Evolutionary conservation across 345 rosid species (phyloP), one percentile per base, ranked within the genome.

Genomic region (Aurinia saxatilis): DNA sequence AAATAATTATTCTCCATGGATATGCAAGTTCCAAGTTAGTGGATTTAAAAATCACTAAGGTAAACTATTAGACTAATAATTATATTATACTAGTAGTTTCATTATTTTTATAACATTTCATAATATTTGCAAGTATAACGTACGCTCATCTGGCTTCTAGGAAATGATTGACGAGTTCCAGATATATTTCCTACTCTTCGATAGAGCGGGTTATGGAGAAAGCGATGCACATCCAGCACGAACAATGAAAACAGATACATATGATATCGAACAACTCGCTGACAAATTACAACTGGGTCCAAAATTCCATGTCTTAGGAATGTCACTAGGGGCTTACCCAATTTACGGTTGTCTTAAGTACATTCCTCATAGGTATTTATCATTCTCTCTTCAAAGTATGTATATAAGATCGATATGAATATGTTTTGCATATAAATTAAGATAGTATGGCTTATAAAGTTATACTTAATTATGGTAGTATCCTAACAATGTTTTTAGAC

Each of bases 121-220:
- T 8, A 34, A 3, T 34, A 34, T 34, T 8, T 34, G 37, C 4
- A 9, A 34, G 11, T 34, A 9, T 34, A 7, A 34, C 5, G n/a
- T n/a, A n/a, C n/a, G 37, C 11, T 8, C 12, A 11, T 33, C 4
- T 21, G 25, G 25, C 25, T 31, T 7, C 10, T 79, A 91, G 95
- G 96, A 88, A 33, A 65, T 82, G 60, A 62, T 82, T 41, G 88
- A 88, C 50, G 86, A 91, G 60, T 71, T 73, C 21, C 33, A 70
- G 60, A 77, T 91, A 71, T 88, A 84, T 60, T 57, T 91, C 48
- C 77, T 91, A 25, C 63, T 45, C 63, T 91, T 77, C 53, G 96
- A 91, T 73, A 78, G 98, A 80, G 85, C 96, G 29, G 98, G 98
- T 36, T 88, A 88, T 63, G 98, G 95, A 34, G 95, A 91, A 66